Conservation (phyloP, 192 early-diverging fungal genomes). For the Coemansia sp. region DNA sequence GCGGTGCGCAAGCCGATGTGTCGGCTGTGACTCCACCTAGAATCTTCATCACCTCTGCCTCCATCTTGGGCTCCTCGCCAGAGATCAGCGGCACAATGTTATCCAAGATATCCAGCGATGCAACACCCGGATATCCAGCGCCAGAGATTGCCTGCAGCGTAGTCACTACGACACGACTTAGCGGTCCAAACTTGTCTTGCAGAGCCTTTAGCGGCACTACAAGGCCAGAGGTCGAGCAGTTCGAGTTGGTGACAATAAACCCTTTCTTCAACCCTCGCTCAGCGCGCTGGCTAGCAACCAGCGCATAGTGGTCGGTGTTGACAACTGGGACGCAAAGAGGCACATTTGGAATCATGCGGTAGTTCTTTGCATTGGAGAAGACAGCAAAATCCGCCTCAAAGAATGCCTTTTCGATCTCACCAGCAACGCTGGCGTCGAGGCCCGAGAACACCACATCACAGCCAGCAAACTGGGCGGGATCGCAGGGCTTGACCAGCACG, state of each 20-base stretch:
- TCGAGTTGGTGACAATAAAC: conserved; percentile 94
- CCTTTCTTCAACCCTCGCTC: conserved; percentile 65
- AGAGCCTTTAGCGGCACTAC: conserved; percentile 87
- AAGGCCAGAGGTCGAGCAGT: conserved; percentile 98
- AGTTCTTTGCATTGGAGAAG: conserved; percentile 97
- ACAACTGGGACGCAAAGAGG: conserved; percentile 93
- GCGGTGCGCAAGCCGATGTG: conserved; percentile 48
- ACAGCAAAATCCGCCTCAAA: conserved; percentile 83
- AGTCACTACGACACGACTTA: conserved; percentile 76
- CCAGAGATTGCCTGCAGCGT: conserved; percentile 98
- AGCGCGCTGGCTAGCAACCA: conserved; percentile 72
- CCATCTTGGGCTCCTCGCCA: conserved; percentile 98
- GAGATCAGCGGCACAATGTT: conserved; percentile 93
- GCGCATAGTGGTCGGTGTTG: conserved; percentile 85
- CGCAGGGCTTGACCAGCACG: conserved; percentile 69
- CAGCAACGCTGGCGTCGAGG: conserved; percentile 90
- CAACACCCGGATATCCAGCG: conserved; percentile 96
- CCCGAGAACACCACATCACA: conserved; percentile 96
- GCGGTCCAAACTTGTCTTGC: conserved; percentile 87
- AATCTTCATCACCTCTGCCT: conserved; percentile 91
- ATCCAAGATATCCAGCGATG: conserved; percentile 92
- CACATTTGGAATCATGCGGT: conserved; percentile 83
- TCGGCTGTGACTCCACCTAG: conserved; percentile 66
- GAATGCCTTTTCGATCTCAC: conserved; percentile 91
- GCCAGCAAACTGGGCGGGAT: conserved; percentile 68